Evolutionary conservation across 257 asterid genomes (phyloP), one percentile per base, ranked within the genome.

Genomic region (Phtheirospermum japonicum): DNA sequence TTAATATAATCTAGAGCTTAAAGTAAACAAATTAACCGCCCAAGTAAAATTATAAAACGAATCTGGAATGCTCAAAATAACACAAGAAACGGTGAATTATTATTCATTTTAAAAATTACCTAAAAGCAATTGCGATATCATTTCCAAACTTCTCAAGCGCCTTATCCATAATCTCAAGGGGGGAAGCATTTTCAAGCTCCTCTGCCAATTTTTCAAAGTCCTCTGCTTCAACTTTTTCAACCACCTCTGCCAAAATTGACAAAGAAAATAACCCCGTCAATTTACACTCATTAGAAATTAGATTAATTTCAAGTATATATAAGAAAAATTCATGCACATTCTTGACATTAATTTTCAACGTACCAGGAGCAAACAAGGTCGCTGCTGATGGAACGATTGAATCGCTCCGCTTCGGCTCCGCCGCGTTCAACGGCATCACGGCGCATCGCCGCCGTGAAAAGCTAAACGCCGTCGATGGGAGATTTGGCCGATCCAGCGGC

Each of bases 51-150:
- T n/a, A n/a, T n/a, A n/a, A n/a, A n/a, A n/a, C n/a, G n/a, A n/a
- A 34, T 34, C 40, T 34, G 40, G 7, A 6, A 34, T 34, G 7
- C 10, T 34, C 40, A 34, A 6, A 34, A 34, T 34, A 1, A 34
- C 14, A 42, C 48, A 0, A 42, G 1, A 42, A 42, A 42, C 2
- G 48, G 48, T 4, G 10, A 34, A 34, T 34, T 34, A 2, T 34
- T 34, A 6, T 34, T 23, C 28, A 23, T 23, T 23, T 3, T 3
- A 3, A n/a, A 42, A 14, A 16, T 14, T 34, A 80, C 86, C 86
- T 80, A 36, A 80, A 80, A 32, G 86, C 90, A 80, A 83, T 83
- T 4, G 87, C 90, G 2, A 83, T 78, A 16, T 78, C 87, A 59
- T 78, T 70, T 20, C 90, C 90, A 62, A 80, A 80, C 42, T 46